phyloP scores from a whole-genome alignment of 2,329 filamentous ascomycete species.

The Graphilbum ipis-grandicollis region DNA sequence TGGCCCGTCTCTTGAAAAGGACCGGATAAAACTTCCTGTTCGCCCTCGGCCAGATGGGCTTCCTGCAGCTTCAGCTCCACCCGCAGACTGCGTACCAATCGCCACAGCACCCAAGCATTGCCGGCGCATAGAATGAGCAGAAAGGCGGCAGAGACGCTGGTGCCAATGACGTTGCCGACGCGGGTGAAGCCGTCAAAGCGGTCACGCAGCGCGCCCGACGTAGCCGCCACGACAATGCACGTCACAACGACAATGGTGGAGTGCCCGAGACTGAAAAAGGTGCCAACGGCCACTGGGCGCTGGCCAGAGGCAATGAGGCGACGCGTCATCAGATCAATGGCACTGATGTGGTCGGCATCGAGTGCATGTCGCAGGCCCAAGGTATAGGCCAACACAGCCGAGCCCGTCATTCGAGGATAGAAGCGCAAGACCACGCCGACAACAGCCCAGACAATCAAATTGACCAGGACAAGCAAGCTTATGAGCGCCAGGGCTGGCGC shows the following conservation, averaged over 20 bases:
- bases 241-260: slow-evolving; percentile 86
- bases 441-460: slow-evolving; percentile 36
- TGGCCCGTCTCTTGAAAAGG: too few relatives aligned
- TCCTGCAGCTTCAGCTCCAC: slow-evolving; percentile 33
- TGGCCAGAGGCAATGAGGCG: slow-evolving; percentile 74
- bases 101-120: slow-evolving; percentile 73
- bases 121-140: slow-evolving; percentile 66
- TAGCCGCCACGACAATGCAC: slow-evolving; percentile 81
- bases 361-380: slow-evolving; percentile 87
- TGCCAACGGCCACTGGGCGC: slow-evolving; percentile 78
- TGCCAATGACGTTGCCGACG: slow-evolving; percentile 79
- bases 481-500: slow-evolving; percentile 29
- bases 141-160: slow-evolving; percentile 68
- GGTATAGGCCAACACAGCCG: slow-evolving; percentile 72
- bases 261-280: slow-evolving; percentile 86
- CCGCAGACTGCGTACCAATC: slow-evolving; percentile 52
- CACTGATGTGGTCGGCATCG: slow-evolving; percentile 77
- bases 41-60: slow-evolving; percentile 13
- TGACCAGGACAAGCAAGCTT: slow-evolving; percentile 27
- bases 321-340: slow-evolving; percentile 89
- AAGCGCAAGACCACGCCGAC: slow-evolving; percentile 34
- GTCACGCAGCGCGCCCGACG: slow-evolving; percentile 63
- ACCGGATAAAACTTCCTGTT: too few relatives aligned
- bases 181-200: slow-evolving; percentile 66
- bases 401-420: slow-evolving; percentile 49